phyloP scores from a whole-genome alignment of 108 stramenopile genomes.

The Cyclotella atomus region DNA sequence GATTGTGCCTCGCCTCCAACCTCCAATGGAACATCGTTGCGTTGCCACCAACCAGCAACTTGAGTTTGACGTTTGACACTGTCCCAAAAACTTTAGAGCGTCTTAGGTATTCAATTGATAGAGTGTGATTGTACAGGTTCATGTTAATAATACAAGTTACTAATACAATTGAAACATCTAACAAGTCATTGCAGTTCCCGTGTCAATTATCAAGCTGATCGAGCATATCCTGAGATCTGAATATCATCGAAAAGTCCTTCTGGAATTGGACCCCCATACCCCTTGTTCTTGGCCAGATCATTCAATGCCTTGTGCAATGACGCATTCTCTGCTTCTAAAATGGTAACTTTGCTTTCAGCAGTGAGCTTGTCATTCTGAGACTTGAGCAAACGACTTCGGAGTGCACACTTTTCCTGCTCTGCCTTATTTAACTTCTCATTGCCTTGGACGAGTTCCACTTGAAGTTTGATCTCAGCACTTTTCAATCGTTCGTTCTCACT shows the following conservation, averaged over 20 bases:
- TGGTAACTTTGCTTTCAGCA: not conserved
- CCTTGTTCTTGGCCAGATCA: not conserved
- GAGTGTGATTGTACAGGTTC: no score
- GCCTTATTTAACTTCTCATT: not conserved
- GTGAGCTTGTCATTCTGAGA: not conserved
- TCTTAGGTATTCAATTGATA: no score
- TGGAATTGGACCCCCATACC: no score
- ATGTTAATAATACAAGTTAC: no score
- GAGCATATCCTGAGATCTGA: not conserved
- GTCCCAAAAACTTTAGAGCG: no score
- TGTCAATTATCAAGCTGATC: not conserved
- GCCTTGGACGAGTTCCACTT: constrained; percentile 5
- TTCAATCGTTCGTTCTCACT: constrained; percentile 33
- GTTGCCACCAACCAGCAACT: no score
- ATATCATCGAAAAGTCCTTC: not conserved
- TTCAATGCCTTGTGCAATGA: not conserved
- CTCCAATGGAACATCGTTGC: no score
- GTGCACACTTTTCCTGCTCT: not conserved
- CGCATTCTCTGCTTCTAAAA: constrained; percentile 3
- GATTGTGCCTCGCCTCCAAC: no score
- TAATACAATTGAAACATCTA: no score
- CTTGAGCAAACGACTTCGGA: not conserved
- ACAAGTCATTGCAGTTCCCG: no score
- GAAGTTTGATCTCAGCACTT: not conserved
- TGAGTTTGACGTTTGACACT: no score